Conservation (phyloP, 306 rosid genomes). For the Cotoneaster glaucophyllus region DNA sequence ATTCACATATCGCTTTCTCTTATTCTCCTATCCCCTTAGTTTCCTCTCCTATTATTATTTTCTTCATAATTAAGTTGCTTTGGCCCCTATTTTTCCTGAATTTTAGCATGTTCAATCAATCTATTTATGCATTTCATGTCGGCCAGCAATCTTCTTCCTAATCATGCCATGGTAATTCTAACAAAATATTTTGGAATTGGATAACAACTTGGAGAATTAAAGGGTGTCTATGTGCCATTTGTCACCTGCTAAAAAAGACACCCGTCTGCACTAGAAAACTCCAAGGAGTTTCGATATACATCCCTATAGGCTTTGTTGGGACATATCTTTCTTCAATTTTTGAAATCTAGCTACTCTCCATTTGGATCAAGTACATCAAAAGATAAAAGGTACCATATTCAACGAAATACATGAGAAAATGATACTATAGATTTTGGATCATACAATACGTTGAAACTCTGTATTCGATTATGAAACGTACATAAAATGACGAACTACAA, state of each 20-base stretch:
- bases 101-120: conserved; percentile 23
- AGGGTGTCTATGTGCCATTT: conserved; percentile 41
- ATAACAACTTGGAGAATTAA: conserved; percentile 17
- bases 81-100: neutral
- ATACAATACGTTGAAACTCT: neutral
- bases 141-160: conserved; percentile 14
- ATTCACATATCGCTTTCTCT: conserved; percentile 22
- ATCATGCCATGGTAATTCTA: conserved; percentile 39
- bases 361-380: neutral
- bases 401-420: neutral
- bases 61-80: neutral
- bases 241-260: conserved; percentile 26
- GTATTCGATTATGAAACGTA: neutral
- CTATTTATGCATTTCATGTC: neutral
- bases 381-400: neutral
- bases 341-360: neutral
- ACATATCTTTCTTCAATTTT: neutral
- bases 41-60: conserved; percentile 2
- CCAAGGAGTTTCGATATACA: neutral
- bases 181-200: neutral
- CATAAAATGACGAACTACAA: neutral
- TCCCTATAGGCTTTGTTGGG: neutral
- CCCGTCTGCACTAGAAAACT: conserved; percentile 21
- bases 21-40: conserved; percentile 5
- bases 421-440: neutral